Evolutionary conservation across 2,329 filamentous ascomycete genomes (phyloP), one percentile per base, ranked within the genome.

Genomic region (Penicillium sclerotigenum): DNA sequence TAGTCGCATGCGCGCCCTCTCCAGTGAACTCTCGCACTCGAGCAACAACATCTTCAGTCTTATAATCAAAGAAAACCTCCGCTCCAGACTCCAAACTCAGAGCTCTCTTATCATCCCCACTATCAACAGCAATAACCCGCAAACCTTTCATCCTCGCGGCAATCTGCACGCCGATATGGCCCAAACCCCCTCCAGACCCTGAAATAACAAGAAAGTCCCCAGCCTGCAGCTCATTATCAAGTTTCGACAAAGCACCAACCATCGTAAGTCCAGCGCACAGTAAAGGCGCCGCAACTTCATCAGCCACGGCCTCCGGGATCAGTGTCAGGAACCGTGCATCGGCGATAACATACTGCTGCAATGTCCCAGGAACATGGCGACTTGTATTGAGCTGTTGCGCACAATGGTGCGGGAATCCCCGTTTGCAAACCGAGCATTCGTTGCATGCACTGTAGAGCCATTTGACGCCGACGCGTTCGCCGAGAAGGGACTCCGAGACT

Each of bases 141-240:
- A 83, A 74, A 14, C 79, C 81, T 73, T 86, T 83, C 11, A 79
- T 83, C 11, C 73, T 67, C 4, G 75, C 65, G 2, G 80, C 81
- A 57, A 85, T 80, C 45, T 80, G 78, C 18, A 80, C 71, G 0
- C 78, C 81, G 10, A 85, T 64, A 67, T 84, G 82, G 1, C 82
- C 82, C 4, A 83, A 66, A 3, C 81, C 81, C 10, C 81, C 80
- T 3, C 79, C 81, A 0, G 75, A 74, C 3, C 80, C 80, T 0
- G 82, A 73, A 36, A 81, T 75, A 1, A 74, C 78, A 14, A 81
- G 46, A 68, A 71, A 76, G 9, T 68, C 66, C 4, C 66, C 67
- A 10, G 61, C 36, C 13, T 57, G 57, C 4, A 66, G 26, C 11
- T 60, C 61, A 9, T 57, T 54, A 5, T 64, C 63, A 1, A 65